These are phyloP conservation scores for Stagonosporopsis vannaccii DNA, from an alignment of 2,329 filamentous ascomycete genomes.

Conservation along the genomic window DNA sequence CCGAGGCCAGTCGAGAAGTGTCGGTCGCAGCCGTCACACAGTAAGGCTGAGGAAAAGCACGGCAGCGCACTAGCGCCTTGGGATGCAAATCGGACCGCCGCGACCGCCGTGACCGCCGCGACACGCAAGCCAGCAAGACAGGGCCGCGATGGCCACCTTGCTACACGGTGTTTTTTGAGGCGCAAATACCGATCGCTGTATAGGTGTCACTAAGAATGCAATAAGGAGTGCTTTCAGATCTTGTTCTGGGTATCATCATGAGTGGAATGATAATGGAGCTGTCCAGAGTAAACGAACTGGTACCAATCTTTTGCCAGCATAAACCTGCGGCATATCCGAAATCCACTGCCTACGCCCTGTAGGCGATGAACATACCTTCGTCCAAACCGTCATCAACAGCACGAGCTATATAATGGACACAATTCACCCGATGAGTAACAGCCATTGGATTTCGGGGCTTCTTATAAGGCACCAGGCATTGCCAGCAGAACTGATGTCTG, in stretches of 20 bases:
- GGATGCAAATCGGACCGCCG: not conserved
- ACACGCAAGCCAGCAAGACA: not conserved
- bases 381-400: not conserved
- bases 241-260: no score
- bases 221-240: no score
- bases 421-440: not conserved
- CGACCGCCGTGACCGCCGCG: no score
- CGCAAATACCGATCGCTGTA: not conserved
- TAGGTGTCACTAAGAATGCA: not conserved
- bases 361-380: not conserved
- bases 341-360: not conserved
- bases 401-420: not conserved
- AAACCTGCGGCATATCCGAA: no score
- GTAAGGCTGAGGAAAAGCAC: not conserved
- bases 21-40: not conserved
- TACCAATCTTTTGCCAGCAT: not conserved
- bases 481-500: conserved; percentile 51
- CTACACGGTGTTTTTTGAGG: not conserved
- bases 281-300: no score
- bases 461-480: conserved; percentile 41
- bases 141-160: not conserved
- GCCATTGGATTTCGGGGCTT: not conserved
- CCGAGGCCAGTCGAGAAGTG: conserved; percentile 2
- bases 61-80: not conserved
- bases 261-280: no score